Evolutionary conservation across 441 rosid genomes (phyloP), one percentile per base, ranked within the genome.

Genomic region (Manihot esculenta): DNA sequence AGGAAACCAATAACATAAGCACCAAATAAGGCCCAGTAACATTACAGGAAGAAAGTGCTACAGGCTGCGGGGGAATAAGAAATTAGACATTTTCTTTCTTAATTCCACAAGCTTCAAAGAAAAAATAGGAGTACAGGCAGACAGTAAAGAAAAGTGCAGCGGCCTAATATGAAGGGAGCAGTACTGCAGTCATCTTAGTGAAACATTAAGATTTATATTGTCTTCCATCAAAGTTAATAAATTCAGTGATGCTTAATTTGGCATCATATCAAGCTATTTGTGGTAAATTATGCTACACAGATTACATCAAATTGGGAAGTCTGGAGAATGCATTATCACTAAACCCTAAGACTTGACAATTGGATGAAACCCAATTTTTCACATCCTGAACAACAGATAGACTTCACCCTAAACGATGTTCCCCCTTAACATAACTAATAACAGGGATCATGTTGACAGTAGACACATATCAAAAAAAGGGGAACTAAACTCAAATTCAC

Each of bases 201-300:
- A 58, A 17, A 58, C 21, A 60, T 60, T 8, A n/a, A 20, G n/a
- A n/a, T n/a, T n/a, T n/a, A n/a, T n/a, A 1, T n/a, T 1, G 3
- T 7, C 27, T 21, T 20, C 13, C 55, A 35, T 58, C 30, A 72
- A 70, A 50, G 41, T 62, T 53, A 62, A 64, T 35, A 48, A 50
- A 44, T 30, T 26, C 3, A 51, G 42, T n/a, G 59, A 55, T 44
- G 23, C 30, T 38, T 33, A 56, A 27, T 4, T 56, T 14, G n/a
- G 9, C 38, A 26, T 56, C 26, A 56, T 56, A 56, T 56, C 26
- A 26, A 59, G 63, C 42, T 30, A 59, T 4, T 15, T 60, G 9
- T 10, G 15, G 8, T 60, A 44, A 35, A n/a, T 35, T 33, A 3
- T n/a, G 5, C 41, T 57, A 9, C 15, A 56, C 26, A 13, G 17